Percentiles rank a stretch among this genome's conserved stretches.
Evolutionary conservation across 148 eudicot species (phyloP).

Genomic region (Diospyros kaki): DNA sequence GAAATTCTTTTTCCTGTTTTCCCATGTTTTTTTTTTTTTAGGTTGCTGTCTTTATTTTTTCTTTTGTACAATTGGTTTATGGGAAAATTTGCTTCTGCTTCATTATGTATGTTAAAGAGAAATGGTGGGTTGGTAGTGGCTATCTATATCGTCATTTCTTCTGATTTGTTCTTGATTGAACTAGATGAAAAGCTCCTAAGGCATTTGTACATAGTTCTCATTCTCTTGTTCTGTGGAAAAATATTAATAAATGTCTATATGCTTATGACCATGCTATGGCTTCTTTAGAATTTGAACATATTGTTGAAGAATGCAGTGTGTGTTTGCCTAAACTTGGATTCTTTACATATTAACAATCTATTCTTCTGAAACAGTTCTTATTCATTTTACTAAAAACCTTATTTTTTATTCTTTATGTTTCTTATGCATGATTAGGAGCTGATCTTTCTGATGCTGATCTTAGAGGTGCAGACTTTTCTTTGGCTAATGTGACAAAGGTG

Average conservation of each 20-base stretch:
- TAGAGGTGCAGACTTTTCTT: constrained; percentile 87
- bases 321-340: neutral
- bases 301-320: neutral
- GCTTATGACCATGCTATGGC: neutral
- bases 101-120: too few species aligned
- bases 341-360: neutral
- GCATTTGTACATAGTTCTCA: neutral
- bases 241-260: neutral
- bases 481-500: constrained; percentile 89
- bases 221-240: neutral
- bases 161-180: too few species aligned
- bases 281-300: neutral
- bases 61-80: too few species aligned
- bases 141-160: too few species aligned
- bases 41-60: too few species aligned
- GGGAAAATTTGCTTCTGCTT: too few species aligned
- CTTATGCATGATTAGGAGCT: constrained; percentile 54
- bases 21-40: too few species aligned
- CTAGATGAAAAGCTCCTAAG: too few species aligned
- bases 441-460: constrained; percentile 96
- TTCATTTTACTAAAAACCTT: too few species aligned
- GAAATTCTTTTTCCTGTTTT: too few species aligned
- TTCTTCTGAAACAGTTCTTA: too few species aligned
- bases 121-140: too few species aligned
- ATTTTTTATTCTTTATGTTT: neutral